These are phyloP conservation scores for Kregervanrija pseudodelftensis DNA, from an alignment of 805 yeast species.

Conservation along the genomic window DNA sequence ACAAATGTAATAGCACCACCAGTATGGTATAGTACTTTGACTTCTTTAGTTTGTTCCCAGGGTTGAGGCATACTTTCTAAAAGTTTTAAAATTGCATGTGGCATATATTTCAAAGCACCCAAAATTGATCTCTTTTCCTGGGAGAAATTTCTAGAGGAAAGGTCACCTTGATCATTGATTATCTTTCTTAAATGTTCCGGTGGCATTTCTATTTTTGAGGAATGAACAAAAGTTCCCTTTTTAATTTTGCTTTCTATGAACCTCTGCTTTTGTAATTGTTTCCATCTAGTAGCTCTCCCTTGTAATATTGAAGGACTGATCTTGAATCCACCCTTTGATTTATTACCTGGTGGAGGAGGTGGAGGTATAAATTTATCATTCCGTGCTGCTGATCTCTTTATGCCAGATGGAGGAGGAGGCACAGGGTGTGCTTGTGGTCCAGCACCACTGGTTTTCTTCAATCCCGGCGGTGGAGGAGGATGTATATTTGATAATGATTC, in stretches of 20 bases:
- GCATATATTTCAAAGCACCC: conserved; percentile 90
- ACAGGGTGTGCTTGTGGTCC: neutral
- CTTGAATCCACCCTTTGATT: conserved; percentile 21
- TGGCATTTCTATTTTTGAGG: conserved; percentile 77
- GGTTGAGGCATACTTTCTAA: conserved; percentile 98
- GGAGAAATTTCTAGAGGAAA: conserved; percentile 70
- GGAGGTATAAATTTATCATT: conserved; percentile 10
- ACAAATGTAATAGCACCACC: conserved; percentile 96
- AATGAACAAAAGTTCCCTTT: conserved; percentile 43
- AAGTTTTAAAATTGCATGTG: conserved; percentile 86
- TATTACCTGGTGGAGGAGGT: conserved; percentile 29
- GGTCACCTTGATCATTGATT: conserved; percentile 76
- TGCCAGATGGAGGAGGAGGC: conserved; percentile 12
- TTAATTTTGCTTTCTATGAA: conserved; percentile 32
- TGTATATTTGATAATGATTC: conserved; percentile 1
- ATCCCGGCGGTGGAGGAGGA: conserved; percentile 11
- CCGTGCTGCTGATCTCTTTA: neutral
- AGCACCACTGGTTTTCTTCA: neutral
- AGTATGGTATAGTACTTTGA: conserved; percentile 79
- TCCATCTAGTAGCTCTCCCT: conserved; percentile 50
- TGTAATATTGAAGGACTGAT: conserved; percentile 22
- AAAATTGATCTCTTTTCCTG: conserved; percentile 81
- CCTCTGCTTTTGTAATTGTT: conserved; percentile 51
- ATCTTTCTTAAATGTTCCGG: conserved; percentile 88
- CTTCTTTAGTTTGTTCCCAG: conserved; percentile 87